Conservation (phyloP, 352 stramenopile genomes). For the Phytopythium cucurbitacearum region DNA sequence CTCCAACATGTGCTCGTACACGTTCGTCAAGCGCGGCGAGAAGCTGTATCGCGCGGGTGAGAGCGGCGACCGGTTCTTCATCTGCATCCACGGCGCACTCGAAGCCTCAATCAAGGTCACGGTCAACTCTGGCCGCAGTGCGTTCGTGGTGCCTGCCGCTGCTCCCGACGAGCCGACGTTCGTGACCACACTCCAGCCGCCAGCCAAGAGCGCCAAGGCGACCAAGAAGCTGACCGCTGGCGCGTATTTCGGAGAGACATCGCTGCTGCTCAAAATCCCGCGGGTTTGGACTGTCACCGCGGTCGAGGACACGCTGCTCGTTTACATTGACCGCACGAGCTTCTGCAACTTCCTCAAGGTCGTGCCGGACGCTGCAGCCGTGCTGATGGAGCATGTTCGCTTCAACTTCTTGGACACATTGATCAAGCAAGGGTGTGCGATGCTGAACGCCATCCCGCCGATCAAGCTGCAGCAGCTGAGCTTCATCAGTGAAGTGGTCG, state of each 20-base stretch:
- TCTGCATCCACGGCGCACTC: conserved; percentile 56
- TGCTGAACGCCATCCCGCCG: conserved; percentile 49
- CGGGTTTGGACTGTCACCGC: conserved; percentile 60
- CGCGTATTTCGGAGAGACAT: conserved; percentile 75
- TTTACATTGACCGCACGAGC: conserved; percentile 60
- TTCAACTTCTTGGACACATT: conserved; percentile 58
- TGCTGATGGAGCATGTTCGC: conserved; percentile 59
- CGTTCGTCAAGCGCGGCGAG: conserved; percentile 46
- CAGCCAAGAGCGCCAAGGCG: conserved; percentile 35
- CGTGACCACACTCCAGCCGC: conserved; percentile 10
- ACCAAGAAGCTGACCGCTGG: conserved; percentile 48
- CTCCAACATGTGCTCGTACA: conserved; percentile 64
- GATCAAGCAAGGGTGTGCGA: conserved; percentile 49
- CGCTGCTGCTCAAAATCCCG: conserved; percentile 64
- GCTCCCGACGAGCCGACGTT: conserved; percentile 1
- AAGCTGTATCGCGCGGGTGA: conserved; percentile 53
- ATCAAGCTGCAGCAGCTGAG: conserved; percentile 58
- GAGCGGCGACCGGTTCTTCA: conserved; percentile 62
- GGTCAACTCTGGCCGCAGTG: conserved; percentile 18
- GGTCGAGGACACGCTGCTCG: conserved; percentile 53
- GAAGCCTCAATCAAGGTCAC: conserved; percentile 40
- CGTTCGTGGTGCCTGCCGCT: conserved; percentile 11
- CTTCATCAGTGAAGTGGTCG: conserved; percentile 43
- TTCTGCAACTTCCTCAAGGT: conserved; percentile 78
- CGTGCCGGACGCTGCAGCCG: conserved; percentile 37